Base-by-base conservation (phyloP, 129 eudicot genomes). In the Cynara cardunculus region DNA sequence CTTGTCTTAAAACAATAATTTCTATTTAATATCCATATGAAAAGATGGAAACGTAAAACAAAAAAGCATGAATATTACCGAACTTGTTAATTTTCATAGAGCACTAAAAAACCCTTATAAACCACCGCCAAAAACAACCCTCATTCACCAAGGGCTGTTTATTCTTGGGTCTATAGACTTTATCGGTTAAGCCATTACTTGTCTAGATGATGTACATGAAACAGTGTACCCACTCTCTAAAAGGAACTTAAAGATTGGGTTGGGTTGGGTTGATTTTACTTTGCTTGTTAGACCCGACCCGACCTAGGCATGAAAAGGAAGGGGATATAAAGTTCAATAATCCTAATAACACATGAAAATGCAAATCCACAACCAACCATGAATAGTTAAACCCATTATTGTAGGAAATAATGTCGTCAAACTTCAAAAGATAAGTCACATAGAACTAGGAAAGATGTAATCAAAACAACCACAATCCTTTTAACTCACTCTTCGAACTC, bases 401-500 rank as follows among this genome's bases (percentile, higher is more conserved):
- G 28, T 64, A 64, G 13, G 5, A 64, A 24, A 64, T 64, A 64
- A 64, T 64, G 69, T 64, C 68, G 1, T 22, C 69, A 62, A 62
- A 62, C 13, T 62, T 19, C 69, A n/a, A 62, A 31, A 62, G 25
- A 46, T 46, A 46, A 46, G 62, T 13, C n/a, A 46, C 2, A 46
- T 46, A 46, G 14, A 13, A 16, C 62, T 49, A 49, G 62, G 19
- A 49, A 49, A 49, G 21, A 49, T 49, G 1, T 49, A 49, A 49
- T n/a, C 16, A 16, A 49, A 49, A 49, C 62, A 16, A 49, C 62
- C 62, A 49, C 62, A 49, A 49, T 74, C 26, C 27, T 27, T 25
- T 66, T 2, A 67, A 24, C 28, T 82, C 89, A 79, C 7, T 88
- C 86, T 3, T 88, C 94, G 69, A 90, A 87, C 85, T 90, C 96